Evolutionary conservation across 306 rosid genomes (phyloP).

Genomic region (Cicer pinnatifidum): DNA sequence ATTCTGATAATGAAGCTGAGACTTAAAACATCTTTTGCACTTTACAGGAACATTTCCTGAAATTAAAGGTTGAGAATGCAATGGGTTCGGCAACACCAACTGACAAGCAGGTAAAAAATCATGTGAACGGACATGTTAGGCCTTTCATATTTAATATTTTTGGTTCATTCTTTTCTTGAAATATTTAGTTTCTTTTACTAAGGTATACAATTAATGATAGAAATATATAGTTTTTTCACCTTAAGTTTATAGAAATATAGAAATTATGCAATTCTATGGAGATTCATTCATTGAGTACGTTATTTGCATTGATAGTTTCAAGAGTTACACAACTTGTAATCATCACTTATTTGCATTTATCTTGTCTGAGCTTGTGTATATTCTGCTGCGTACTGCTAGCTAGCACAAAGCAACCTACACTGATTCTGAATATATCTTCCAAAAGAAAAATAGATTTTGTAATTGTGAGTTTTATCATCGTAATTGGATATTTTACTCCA

Average conservation of each 20-base stretch:
- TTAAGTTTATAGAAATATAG: constrained; percentile 2
- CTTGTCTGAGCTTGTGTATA: background rate
- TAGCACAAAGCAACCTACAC: constrained; percentile 8
- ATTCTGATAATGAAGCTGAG: constrained; percentile 25
- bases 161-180: constrained; percentile 8
- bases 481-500: background rate
- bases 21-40: constrained; percentile 29
- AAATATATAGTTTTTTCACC: background rate
- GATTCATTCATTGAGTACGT: background rate
- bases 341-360: background rate
- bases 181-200: background rate
- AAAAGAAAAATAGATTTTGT: background rate
- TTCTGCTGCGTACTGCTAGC: background rate
- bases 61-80: constrained; percentile 76
- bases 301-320: background rate
- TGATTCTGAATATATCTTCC: background rate
- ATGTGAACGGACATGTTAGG: background rate
- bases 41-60: constrained; percentile 86
- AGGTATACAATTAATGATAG: no score
- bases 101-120: constrained; percentile 69
- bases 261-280: constrained; percentile 13
- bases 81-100: constrained; percentile 86
- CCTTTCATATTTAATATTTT: constrained; percentile 26
- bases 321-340: background rate
- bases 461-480: background rate